Conservation (phyloP, 2,329 filamentous ascomycete species). For the Tolypocladium ovalisporum region DNA sequence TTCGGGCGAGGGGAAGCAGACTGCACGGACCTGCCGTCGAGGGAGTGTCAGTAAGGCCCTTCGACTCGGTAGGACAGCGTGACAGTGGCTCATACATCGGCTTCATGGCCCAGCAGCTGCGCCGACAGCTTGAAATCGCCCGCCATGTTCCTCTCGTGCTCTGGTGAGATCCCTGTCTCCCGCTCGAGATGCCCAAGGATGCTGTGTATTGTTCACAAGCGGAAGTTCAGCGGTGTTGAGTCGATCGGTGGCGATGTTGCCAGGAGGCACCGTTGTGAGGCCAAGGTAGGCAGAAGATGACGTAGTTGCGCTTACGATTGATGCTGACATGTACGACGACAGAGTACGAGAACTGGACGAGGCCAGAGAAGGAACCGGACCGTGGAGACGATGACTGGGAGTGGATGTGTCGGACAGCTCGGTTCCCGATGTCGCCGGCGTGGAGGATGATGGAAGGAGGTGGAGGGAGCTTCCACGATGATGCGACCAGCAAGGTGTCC, state of each 20-base stretch:
- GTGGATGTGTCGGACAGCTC: neutral
- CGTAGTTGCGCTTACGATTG: neutral
- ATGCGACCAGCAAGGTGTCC: neutral
- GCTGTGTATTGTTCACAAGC: neutral
- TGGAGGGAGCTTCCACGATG: constrained; percentile 1
- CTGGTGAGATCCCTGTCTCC: neutral
- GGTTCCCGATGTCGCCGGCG: neutral
- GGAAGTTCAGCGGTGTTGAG: neutral
- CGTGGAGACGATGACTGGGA: neutral
- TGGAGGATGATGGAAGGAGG: constrained; percentile 6
- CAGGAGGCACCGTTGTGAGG: neutral
- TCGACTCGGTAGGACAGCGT: neutral
- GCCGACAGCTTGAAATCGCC: constrained; percentile 88
- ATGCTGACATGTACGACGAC: neutral
- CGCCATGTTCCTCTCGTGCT: constrained; percentile 43
- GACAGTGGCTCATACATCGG: constrained; percentile 55
- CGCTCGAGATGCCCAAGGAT: neutral
- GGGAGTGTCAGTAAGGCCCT: neutral
- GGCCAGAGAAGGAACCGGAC: neutral
- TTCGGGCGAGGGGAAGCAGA: constrained; percentile 64
- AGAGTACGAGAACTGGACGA: neutral
- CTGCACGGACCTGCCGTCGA: constrained; percentile 63
- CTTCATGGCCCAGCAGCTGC: constrained; percentile 77
- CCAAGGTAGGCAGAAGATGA: neutral
- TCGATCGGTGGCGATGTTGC: neutral